phyloP scores from a whole-genome alignment of 805 yeast genomes.

The Candida andamanensis region DNA sequence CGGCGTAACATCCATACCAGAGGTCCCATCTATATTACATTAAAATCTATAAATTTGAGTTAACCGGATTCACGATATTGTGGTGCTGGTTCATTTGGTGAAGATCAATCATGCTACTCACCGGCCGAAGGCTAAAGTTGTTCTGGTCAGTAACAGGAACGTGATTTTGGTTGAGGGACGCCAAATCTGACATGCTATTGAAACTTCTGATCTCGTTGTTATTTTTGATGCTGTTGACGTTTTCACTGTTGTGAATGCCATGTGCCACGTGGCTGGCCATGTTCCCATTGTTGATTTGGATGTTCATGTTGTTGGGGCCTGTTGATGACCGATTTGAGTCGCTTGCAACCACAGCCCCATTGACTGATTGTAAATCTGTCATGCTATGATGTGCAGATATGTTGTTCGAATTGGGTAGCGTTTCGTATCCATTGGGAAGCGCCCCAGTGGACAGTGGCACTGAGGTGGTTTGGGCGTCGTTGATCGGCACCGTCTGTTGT shows the following conservation, averaged over 20 bases:
- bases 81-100: too few relatives aligned
- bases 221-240: not conserved
- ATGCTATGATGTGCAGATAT: conserved; percentile 21
- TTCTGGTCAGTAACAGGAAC: not conserved
- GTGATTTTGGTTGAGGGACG: conserved; percentile 11
- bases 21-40: too few relatives aligned
- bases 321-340: conserved; percentile 1
- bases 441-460: not conserved
- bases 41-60: too few relatives aligned
- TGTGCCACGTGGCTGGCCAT: not conserved
- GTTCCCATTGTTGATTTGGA: conserved; percentile 1
- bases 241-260: too few relatives aligned
- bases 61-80: too few relatives aligned
- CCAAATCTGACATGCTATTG: conserved; percentile 24
- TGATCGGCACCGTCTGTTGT: conserved; percentile 1
- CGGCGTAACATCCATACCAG: too few relatives aligned
- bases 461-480: not conserved
- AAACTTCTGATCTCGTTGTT: conserved; percentile 17
- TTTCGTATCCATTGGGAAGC: conserved; percentile 9
- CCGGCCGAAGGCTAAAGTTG: conserved; percentile 18
- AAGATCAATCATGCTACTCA: conserved; percentile 30
- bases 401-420: conserved; percentile 5
- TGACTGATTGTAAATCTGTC: conserved; percentile 17
- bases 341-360: conserved; percentile 6
- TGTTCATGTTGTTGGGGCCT: not conserved